Evolutionary conservation across 257 asterid species (phyloP).

Genomic region (Solanum chaucha): DNA sequence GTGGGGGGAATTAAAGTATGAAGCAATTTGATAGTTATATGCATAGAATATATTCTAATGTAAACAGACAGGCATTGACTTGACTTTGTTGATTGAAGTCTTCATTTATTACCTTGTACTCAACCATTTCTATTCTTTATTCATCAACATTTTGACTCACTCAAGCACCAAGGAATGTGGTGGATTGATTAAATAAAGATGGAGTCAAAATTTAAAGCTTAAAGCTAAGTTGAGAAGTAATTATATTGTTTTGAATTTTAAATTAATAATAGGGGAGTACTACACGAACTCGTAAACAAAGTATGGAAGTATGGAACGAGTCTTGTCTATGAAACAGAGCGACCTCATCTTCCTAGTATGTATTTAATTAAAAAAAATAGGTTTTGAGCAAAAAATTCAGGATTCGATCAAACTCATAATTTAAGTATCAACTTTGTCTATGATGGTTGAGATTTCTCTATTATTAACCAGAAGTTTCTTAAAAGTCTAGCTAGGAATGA

Average conservation of each 20-base stretch:
- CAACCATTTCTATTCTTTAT: not conserved
- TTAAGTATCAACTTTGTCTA: not conserved
- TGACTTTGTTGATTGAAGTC: not conserved
- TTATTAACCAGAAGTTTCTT: not conserved
- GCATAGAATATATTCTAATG: not conserved
- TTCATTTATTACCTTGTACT: not conserved
- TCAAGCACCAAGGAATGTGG: not conserved
- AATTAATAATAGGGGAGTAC: not conserved
- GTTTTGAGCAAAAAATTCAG: not conserved
- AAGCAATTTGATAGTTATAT: not conserved
- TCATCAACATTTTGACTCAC: not conserved
- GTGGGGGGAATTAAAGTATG: not conserved
- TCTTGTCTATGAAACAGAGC: too few species aligned
- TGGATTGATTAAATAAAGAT: not conserved
- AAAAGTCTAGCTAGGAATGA: not conserved
- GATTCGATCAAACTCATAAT: not conserved
- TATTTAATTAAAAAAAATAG: not conserved
- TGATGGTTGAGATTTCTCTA: not conserved
- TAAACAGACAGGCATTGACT: not conserved
- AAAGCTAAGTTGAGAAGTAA: not conserved
- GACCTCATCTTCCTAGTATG: not conserved
- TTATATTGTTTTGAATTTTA: not conserved
- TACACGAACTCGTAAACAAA: too few species aligned
- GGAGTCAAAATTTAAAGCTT: not conserved
- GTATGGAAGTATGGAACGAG: too few species aligned